Evolutionary conservation across 305 asterid genomes (phyloP).

Genomic region (Euphrasia arctica): DNA sequence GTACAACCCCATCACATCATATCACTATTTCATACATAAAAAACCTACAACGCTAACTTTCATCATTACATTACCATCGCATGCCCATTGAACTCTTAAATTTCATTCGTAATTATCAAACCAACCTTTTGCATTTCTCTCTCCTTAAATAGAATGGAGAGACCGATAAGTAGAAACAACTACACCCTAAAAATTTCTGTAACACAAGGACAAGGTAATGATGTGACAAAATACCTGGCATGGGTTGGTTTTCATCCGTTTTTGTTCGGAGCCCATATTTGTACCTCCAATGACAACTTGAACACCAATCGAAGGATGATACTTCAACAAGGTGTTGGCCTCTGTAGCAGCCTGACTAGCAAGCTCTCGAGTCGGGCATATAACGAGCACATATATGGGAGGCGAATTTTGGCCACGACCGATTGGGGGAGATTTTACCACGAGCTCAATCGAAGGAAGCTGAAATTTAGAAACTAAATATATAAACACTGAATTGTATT

Average conservation of each 20-base stretch:
- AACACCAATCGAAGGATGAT: slow-evolving; percentile 88
- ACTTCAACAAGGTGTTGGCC: slow-evolving; percentile 81
- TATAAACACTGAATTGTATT: slow-evolving; percentile 14
- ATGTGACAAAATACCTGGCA: slow-evolving; percentile 57
- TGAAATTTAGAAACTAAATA: slow-evolving; percentile 40
- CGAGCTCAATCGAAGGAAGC: slow-evolving; percentile 92
- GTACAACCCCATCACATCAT: too few relatives aligned
- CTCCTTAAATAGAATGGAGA: too few relatives aligned
- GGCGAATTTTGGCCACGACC: slow-evolving; percentile 63
- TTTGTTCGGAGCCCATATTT: slow-evolving; percentile 77
- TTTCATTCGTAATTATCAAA: neutral
- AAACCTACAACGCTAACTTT: too few relatives aligned
- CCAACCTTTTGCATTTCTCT: too few relatives aligned
- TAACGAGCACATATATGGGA: slow-evolving; percentile 74
- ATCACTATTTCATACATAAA: too few relatives aligned
- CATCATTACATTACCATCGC: too few relatives aligned
- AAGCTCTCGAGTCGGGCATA: slow-evolving; percentile 97
- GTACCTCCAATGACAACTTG: slow-evolving; percentile 98
- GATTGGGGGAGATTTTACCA: slow-evolving; percentile 54
- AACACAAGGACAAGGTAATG: too few relatives aligned
- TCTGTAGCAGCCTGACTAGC: slow-evolving; percentile 95
- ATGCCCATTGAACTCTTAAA: neutral
- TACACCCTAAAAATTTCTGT: too few relatives aligned
- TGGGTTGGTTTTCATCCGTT: slow-evolving; percentile 88
- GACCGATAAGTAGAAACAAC: too few relatives aligned